These are phyloP conservation scores for Jasminum sambac DNA, from an alignment of 257 asterid genomes.

Conservation along the genomic window DNA sequence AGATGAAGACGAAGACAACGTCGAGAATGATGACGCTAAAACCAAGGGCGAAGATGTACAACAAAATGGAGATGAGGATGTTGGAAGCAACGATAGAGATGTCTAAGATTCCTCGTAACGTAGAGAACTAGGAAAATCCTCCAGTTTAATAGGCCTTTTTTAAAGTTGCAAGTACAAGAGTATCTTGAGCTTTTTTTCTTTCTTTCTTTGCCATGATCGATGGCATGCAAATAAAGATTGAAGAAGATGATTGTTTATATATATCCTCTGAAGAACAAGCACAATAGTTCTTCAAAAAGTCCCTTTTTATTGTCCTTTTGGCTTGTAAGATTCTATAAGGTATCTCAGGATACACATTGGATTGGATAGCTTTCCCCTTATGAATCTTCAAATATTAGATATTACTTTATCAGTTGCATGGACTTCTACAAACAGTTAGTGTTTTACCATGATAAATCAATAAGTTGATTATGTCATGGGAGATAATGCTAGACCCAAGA, in stretches of 20 bases:
- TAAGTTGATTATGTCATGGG: not conserved
- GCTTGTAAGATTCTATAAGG: not conserved
- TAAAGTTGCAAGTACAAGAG: slow-evolving; percentile 23
- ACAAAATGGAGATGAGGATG: slow-evolving; percentile 22
- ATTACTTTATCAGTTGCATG: not conserved
- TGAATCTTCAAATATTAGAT: not conserved
- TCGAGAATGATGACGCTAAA: slow-evolving; percentile 3
- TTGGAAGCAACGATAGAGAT: not conserved
- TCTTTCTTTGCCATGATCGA: not conserved
- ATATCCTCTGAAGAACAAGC: not conserved
- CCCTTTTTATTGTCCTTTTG: not conserved
- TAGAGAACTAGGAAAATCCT: slow-evolving; percentile 11
- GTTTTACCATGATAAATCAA: not conserved
- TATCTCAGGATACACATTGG: slow-evolving; percentile 8
- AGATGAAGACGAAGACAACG: slow-evolving; percentile 1
- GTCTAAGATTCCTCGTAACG: slow-evolving; percentile 1
- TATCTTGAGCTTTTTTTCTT: slow-evolving; percentile 6
- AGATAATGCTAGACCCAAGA: not conserved
- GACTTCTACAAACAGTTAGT: not conserved
- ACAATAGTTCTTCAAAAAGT: not conserved
- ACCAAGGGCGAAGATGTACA: slow-evolving; percentile 10
- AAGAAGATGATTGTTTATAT: slow-evolving; percentile 2
- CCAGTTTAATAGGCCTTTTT: slow-evolving; percentile 18
- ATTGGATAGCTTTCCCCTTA: not conserved
- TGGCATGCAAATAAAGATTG: slow-evolving; percentile 24